Evolutionary conservation across 164 flowering plant species (phyloP), one percentile per base, ranked within the genome.

Genomic region (Saururus chinensis): DNA sequence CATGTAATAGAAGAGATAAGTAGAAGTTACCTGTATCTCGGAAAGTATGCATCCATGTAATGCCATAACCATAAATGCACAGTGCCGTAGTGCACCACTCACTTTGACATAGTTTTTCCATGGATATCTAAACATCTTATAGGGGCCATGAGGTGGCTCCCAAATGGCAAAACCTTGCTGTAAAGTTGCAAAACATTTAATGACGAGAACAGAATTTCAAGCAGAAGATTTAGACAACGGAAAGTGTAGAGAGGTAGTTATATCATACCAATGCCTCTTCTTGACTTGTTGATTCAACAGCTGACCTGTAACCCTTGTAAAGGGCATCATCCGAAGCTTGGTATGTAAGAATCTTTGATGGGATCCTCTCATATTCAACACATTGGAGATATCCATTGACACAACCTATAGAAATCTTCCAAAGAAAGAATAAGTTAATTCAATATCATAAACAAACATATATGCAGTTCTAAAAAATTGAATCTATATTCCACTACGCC

Each of bases 91-190:
- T 11, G 98, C 87, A 63, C 92, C 92, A 49, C 92, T 82, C 11
- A 89, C 75, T 76, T 76, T 84, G 37, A 84, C 82, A 63, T 85
- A 92, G 72, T 66, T 75, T 66, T 65, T 78, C 96, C 98, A 92
- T 10, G 96, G 98, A 80, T 92, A 86, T 7, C 66, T 71, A 26
- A 81, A 72, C 65, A 57, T 70, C 71, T 66, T 83, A 63, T 85
- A 92, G 64, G 74, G 95, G 21, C 98, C 97, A 67, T 92, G 98
- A 26, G 97, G 96, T 20, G 97, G 98, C 69, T 92, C 98, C 95
- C 96, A 92, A 30, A 74, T 56, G 1, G 97, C 97, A 73, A 89
- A 92, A 20, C 73, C 81, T 59, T 79, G 9, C 96, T 92, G 87
- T 65, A 69, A 16, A 69, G 48, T 67, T 16, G 0, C 12, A 51